These are phyloP conservation scores for Teratosphaeria gauchensis DNA, from an alignment of 2,329 filamentous ascomycete genomes.

Conservation along the genomic window DNA sequence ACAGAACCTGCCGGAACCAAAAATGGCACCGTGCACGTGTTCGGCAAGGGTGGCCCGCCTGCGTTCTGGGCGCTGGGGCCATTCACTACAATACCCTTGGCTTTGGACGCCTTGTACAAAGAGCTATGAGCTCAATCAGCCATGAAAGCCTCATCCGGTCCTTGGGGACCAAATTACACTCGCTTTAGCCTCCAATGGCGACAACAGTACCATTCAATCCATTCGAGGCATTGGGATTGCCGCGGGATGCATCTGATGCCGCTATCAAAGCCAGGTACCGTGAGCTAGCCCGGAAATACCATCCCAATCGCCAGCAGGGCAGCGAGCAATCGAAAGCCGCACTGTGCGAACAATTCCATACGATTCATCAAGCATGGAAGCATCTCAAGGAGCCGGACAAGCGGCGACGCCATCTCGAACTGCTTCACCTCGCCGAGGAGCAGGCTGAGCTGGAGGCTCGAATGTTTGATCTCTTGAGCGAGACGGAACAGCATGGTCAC, in stretches of 20 bases:
- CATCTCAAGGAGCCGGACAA: constrained; percentile 19
- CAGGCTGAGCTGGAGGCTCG: constrained; percentile 17
- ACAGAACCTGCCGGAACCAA: not conserved
- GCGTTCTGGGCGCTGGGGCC: not conserved
- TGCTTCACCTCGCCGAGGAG: constrained; percentile 20
- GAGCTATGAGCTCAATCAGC: not conserved
- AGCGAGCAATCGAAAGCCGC: constrained; percentile 32
- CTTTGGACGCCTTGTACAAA: constrained; percentile 1
- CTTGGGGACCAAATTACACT: constrained; percentile 1
- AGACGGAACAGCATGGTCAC: constrained; percentile 1
- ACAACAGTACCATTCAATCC: constrained; percentile 47
- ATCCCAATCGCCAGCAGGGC: constrained; percentile 46
- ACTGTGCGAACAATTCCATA: constrained; percentile 20
- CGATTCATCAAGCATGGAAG: constrained; percentile 23
- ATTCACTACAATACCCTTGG: constrained; percentile 3
- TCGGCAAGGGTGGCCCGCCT: not conserved
- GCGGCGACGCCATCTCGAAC: constrained; percentile 18
- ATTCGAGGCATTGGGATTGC: constrained; percentile 69
- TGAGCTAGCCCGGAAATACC: constrained; percentile 76
- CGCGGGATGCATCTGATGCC: constrained; percentile 60
- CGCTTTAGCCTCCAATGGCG: constrained; percentile 5
- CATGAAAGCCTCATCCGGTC: constrained; percentile 2
- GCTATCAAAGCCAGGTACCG: constrained; percentile 86
- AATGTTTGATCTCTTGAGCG: constrained; percentile 17
- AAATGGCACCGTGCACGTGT: not conserved